A percentile compares a stretch with the other conserved stretches of the same genome.
These are phyloP conservation scores for Verticillium longisporum DNA, from an alignment of 2,329 filamentous ascomycete genomes.

Conservation along the genomic window DNA sequence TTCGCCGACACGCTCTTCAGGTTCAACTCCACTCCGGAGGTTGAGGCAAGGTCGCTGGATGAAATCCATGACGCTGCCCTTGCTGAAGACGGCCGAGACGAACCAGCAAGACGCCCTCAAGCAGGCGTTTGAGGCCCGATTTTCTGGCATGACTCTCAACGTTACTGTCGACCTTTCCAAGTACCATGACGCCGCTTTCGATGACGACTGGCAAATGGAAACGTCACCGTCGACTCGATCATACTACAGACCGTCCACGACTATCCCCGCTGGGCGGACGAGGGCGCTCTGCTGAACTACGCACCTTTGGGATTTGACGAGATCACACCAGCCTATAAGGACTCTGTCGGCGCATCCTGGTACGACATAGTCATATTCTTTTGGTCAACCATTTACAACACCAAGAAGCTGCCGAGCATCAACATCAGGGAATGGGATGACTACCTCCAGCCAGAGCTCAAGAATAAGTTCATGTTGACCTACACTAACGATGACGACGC, in stretches of 20 bases:
- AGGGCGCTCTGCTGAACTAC: slow-evolving; percentile 41
- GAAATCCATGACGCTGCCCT: slow-evolving; percentile 43
- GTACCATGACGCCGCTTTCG: slow-evolving; percentile 41
- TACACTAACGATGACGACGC: slow-evolving; percentile 55
- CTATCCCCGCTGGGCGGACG: slow-evolving; percentile 41
- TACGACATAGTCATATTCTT: slow-evolving; percentile 29
- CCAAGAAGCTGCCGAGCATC: slow-evolving; percentile 23
- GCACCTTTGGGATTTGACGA: slow-evolving; percentile 37
- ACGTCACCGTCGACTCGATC: slow-evolving; percentile 36
- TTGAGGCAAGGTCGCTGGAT: slow-evolving; percentile 40
- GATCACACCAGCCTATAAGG: slow-evolving; percentile 32
- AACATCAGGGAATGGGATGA: slow-evolving; percentile 32
- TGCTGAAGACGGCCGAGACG: slow-evolving; percentile 34
- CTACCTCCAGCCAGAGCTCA: slow-evolving; percentile 40
- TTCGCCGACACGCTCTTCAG: not conserved
- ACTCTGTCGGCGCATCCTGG: slow-evolving; percentile 31
- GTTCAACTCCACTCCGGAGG: slow-evolving; percentile 10
- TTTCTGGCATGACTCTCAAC: slow-evolving; percentile 44
- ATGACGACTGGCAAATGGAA: slow-evolving; percentile 32
- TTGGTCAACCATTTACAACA: slow-evolving; percentile 29
- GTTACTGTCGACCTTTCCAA: slow-evolving; percentile 49
- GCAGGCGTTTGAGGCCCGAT: slow-evolving; percentile 34
- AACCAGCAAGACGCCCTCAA: slow-evolving; percentile 31
- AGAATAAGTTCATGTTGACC: slow-evolving; percentile 45
- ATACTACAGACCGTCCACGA: slow-evolving; percentile 45